Base-by-base conservation (phyloP, 2,329 filamentous ascomycete species). In the Emergomyces pasteurianus region DNA sequence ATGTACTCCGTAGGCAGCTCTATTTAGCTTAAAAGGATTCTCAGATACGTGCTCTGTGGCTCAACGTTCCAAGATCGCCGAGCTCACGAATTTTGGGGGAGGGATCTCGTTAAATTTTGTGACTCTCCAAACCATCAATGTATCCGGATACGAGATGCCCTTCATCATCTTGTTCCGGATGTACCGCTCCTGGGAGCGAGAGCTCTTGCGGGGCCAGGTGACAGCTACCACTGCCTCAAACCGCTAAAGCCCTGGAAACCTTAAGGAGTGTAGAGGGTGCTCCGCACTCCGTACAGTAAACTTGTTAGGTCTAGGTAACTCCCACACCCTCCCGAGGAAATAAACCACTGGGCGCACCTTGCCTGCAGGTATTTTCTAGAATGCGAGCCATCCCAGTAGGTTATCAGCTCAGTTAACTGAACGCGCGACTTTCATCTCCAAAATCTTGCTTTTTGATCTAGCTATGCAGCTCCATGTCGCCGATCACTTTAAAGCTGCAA, bases 401-500 rank as follows among this genome's bases (percentile, higher is more conserved):
- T 4, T 34, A 43, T 43, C 36, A 42, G 54, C 40, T 43, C 54
- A 18, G 4, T 10, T 16, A 42, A 28, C 5, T 14, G 23, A 42
- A 28, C 10, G 21, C 10, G 21, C 36, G 14, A 18, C 23, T 14
- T 31, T 28, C 34, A 57, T 38, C 36, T 28, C 14, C 21, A 3
- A 10, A 43, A 36, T 9, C 6, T 40, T 40, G 21, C 34, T 40
- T 23, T 42, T 56, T 6, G 53, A 53, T 53, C 49, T 53, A 53
- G 31, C 38, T 57, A 28, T 42, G 54, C 31, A 47, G 38, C 21
- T 55, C 60, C 60, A 59, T 59, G 56, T 31, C 56, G 60, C 54
- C 49, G 60, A 61, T 61, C 60, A 59, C 53, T 54, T 59, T 61
- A 58, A 52, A 18, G 36, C 52, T 21, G 23, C 8, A 16, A 12